Evolutionary conservation across 139 green algal species (phyloP), one percentile per base, ranked within the genome.

Genomic region (Yamagishiella unicocca): DNA sequence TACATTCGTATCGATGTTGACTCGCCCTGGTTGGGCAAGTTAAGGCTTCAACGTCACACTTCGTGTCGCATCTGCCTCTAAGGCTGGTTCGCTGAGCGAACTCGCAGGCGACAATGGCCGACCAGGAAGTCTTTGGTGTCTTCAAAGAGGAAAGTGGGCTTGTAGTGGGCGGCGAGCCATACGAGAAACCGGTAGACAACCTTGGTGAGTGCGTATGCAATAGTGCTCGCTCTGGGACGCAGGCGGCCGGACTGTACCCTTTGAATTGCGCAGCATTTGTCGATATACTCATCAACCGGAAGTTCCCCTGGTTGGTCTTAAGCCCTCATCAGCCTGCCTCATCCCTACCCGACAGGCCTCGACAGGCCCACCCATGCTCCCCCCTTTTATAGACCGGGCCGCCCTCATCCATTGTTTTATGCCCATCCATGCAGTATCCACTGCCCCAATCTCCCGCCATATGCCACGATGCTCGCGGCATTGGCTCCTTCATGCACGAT

Each of bases 91-190:
- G n/a, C n/a, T n/a, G n/a, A n/a, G n/a, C n/a, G n/a, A n/a, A n/a
- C n/a, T n/a, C n/a, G n/a, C n/a, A n/a, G n/a, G n/a, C n/a, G n/a
- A 14, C 10, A 54, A 78, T 78, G 70, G 70, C 70, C 37, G 70
- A 78, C 37, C 38, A 78, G 70, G 21, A 31, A 53, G 38, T 58
- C 14, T 78, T 78, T 55, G 70, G 70, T 35, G 70, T 78, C 1
- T 78, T 78, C 33, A n/a, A 78, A 33, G 70, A 78, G 38, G 70
- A 78, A 54, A 78, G 54, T 24, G 70, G 70, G 1, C 70, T 78
- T 55, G 70, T 38, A 38, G 70, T 78, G 17, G 54, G 70, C 70
- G 70, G 70, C 70, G 70, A 78, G 35, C 70, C 70, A 46, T 78
- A 78, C 54, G 70, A 78, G 6, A 78, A 58, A 10, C 70, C 70